A percentile compares a stretch with the other conserved stretches of the same genome.
Conservation (phyloP, 2,329 filamentous ascomycete species). For the Fusarium neocosmosporiellum region DNA sequence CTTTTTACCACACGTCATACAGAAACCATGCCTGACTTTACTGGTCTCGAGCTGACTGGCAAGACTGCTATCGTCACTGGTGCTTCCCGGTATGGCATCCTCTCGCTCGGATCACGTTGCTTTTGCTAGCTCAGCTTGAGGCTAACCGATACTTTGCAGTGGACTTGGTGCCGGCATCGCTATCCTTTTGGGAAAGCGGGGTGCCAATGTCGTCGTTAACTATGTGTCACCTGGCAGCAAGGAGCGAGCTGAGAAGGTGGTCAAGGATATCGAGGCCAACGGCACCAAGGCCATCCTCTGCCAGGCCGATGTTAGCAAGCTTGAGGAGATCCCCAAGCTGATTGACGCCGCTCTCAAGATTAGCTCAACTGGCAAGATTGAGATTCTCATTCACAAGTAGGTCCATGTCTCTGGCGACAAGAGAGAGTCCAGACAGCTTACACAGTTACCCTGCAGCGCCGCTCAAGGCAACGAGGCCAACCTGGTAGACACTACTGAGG, state of each 20-base stretch:
- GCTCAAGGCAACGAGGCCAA: conserved; percentile 32
- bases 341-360: conserved; percentile 33
- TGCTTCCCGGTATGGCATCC: conserved; percentile 26
- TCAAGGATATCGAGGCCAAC: conserved; percentile 23
- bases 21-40: conserved; percentile 23
- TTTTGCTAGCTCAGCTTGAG: neutral
- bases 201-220: conserved; percentile 40
- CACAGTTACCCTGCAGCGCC: neutral
- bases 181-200: conserved; percentile 24
- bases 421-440: neutral
- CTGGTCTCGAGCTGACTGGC: conserved; percentile 37
- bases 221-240: conserved; percentile 23
- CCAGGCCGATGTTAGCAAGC: conserved; percentile 36
- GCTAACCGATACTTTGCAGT: conserved; percentile 3
- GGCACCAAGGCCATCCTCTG: conserved; percentile 31
- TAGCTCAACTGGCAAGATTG: conserved; percentile 38
- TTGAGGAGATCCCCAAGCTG: conserved; percentile 30
- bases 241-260: conserved; percentile 31
- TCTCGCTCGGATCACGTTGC: neutral
- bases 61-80: conserved; percentile 43
- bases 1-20: neutral
- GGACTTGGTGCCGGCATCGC: conserved; percentile 37
- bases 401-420: neutral
- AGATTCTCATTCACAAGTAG: conserved; percentile 42
- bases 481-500: conserved; percentile 28